Conservation (phyloP, 352 stramenopile species). For the Phytophthora ohioensis region DNA sequence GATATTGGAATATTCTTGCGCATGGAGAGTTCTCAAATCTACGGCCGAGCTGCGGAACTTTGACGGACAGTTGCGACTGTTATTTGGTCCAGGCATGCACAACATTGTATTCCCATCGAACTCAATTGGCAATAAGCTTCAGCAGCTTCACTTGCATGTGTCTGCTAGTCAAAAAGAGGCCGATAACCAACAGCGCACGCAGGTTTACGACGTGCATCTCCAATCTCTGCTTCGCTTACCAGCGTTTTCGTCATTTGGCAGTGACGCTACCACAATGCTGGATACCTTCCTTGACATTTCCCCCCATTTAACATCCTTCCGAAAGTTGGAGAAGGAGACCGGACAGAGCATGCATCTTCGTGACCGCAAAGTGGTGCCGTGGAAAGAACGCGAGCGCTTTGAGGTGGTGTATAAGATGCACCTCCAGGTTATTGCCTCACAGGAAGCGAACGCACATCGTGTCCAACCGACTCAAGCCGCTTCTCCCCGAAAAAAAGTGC, state of each 20-base stretch:
- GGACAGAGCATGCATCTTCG: conserved; percentile 61
- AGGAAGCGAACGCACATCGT: conserved; percentile 31
- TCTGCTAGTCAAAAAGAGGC: conserved; percentile 33
- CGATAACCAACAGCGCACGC: conserved; percentile 52
- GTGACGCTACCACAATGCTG: conserved; percentile 63
- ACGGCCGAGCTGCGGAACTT: conserved; percentile 57
- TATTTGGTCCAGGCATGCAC: conserved; percentile 53
- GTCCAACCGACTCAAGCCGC: neutral
- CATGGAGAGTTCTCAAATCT: conserved; percentile 60
- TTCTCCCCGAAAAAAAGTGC: conserved; percentile 16
- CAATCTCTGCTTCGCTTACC: conserved; percentile 60
- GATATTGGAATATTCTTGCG: conserved; percentile 71
- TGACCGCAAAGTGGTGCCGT: conserved; percentile 59
- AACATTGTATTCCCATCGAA: conserved; percentile 56
- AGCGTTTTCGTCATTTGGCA: conserved; percentile 64
- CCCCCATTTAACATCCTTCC: conserved; percentile 55
- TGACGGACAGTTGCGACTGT: conserved; percentile 59
- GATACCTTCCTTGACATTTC: conserved; percentile 78
- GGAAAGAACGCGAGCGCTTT: conserved; percentile 59
- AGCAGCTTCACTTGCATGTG: conserved; percentile 23
- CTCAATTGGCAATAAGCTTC: conserved; percentile 28
- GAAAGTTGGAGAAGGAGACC: conserved; percentile 54
- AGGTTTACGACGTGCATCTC: conserved; percentile 56
- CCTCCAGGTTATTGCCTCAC: conserved; percentile 42
- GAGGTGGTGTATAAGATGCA: conserved; percentile 63